Base-by-base conservation (phyloP, 441 rosid genomes). In the Bocquillonia castaneifolia region DNA sequence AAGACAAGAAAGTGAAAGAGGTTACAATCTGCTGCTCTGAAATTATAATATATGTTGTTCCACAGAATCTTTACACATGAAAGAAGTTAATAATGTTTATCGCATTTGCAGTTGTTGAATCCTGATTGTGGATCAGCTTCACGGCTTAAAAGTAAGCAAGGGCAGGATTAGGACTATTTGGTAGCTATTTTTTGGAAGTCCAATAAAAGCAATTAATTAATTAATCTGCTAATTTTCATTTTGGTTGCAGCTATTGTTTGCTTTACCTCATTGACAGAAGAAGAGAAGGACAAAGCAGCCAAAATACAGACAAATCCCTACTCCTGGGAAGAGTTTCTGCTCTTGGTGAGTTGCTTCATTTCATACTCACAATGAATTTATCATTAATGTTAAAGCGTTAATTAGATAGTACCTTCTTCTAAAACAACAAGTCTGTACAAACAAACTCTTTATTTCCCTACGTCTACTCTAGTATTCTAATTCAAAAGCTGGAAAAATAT, bases 271-370 rank as follows among this genome's bases (percentile, higher is more conserved):
- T 73, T 89, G 52, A 73, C 82, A 0, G 82, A 74, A 66, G 96
- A 86, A 59, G 84, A 84, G 74, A 84, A 81, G 76, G 82, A 75
- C 29, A 79, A 75, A 73, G 85, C 86, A 50, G 78, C 77, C 31
- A 66, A 73, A 40, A 75, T 72, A 8, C 90, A 89, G 72, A 73
- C 78, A 61, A 81, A 84, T 68, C 67, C 88, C 15, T 86, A 82
- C 72, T 79, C 92, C 0, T 93, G 99, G 99, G 80, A 76, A 29
- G 93, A 93, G 80, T 91, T 91, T 78, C 81, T 85, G 55, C 72
- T 50, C 31, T 59, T 80, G 99, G 99, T 93, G 75, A 63, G 85
- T 71, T 60, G 47, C 62, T 29, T 10, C 22, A n/a, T 52, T 8
- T 51, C 0, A 40, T 5, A 2, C 15, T 42, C 15, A 2, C 12